Evolutionary conservation across 805 yeast species (phyloP).

Genomic region (Yamadazyma phyllophila): DNA sequence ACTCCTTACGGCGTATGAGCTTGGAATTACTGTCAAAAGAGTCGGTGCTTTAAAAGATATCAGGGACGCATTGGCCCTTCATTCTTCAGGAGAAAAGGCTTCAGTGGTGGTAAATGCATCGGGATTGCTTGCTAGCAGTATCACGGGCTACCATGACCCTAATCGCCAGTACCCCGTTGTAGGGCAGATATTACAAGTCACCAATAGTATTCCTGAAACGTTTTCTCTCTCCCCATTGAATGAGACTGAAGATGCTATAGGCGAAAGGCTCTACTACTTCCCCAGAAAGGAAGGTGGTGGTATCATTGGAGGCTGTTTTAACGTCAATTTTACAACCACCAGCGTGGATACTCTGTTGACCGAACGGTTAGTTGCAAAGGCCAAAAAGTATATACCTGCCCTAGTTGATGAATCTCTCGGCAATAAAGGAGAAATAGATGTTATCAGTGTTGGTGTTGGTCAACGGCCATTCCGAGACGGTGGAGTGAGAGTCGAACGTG

Average conservation of each 20-base stretch:
- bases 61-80: slow-evolving; percentile 47
- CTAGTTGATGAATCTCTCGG: slow-evolving; percentile 26
- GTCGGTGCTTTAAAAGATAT: slow-evolving; percentile 37
- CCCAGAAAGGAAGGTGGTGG: slow-evolving; percentile 77
- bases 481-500: slow-evolving; percentile 35
- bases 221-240: slow-evolving; percentile 29
- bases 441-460: slow-evolving; percentile 35
- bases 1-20: slow-evolving; percentile 39
- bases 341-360: slow-evolving; percentile 43
- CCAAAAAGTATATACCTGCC: slow-evolving; percentile 41
- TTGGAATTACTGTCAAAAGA: slow-evolving; percentile 51
- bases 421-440: slow-evolving; percentile 29
- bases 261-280: slow-evolving; percentile 56
- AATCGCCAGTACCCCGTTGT: slow-evolving; percentile 47
- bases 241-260: slow-evolving; percentile 18
- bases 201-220: slow-evolving; percentile 36
- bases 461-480: slow-evolving; percentile 38
- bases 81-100: slow-evolving; percentile 40
- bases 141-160: slow-evolving; percentile 46
- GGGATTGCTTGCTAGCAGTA: slow-evolving; percentile 47
- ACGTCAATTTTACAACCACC: slow-evolving; percentile 14
- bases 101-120: slow-evolving; percentile 57
- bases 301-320: slow-evolving; percentile 57
- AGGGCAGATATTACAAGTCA: slow-evolving; percentile 57
- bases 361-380: slow-evolving; percentile 46